Percentiles rank a stretch among this genome's conserved stretches.
Evolutionary conservation across 148 eudicot genomes (phyloP).

Genomic region (Chenopodium quinoa): DNA sequence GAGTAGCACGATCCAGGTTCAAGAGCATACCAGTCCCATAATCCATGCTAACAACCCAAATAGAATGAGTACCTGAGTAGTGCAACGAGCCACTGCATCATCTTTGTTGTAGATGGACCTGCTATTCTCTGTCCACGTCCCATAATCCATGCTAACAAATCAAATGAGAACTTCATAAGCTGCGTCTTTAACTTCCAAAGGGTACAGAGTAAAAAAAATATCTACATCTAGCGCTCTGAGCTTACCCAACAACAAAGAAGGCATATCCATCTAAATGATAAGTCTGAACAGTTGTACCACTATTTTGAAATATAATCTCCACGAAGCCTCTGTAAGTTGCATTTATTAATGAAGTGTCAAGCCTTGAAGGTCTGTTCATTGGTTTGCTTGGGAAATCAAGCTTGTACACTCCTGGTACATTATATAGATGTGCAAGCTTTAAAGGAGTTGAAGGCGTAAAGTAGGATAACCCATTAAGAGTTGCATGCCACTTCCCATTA

Average conservation of each 20-base stretch:
- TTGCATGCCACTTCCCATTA: conserved; percentile 71
- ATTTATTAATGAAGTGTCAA: conserved; percentile 85
- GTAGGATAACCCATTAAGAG: conserved; percentile 85
- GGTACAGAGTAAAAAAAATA: background rate
- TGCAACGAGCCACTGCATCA: conserved; percentile 96
- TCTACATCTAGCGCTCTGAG: background rate
- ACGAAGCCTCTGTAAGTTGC: conserved; percentile 85
- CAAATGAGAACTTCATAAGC: conserved; percentile 1
- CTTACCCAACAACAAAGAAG: conserved; percentile 96
- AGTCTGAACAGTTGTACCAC: conserved; percentile 66
- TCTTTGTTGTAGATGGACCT: conserved; percentile 79
- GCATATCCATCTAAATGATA: conserved; percentile 96
- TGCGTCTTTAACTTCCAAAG: conserved; percentile 1
- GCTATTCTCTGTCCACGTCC: conserved; percentile 91
- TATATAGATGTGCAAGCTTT: conserved; percentile 81
- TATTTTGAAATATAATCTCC: conserved; percentile 89
- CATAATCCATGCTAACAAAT: conserved; percentile 76
- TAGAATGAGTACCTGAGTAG: conserved; percentile 50
- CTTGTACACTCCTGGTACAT: conserved; percentile 79
- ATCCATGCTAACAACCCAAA: background rate
- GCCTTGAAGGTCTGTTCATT: conserved; percentile 75
- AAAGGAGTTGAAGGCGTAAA: conserved; percentile 83
- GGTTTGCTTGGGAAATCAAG: conserved; percentile 82
- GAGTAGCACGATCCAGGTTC: background rate
- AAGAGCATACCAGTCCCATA: background rate